Conservation (phyloP, 345 rosid species). For the Pugionium cornutum region DNA sequence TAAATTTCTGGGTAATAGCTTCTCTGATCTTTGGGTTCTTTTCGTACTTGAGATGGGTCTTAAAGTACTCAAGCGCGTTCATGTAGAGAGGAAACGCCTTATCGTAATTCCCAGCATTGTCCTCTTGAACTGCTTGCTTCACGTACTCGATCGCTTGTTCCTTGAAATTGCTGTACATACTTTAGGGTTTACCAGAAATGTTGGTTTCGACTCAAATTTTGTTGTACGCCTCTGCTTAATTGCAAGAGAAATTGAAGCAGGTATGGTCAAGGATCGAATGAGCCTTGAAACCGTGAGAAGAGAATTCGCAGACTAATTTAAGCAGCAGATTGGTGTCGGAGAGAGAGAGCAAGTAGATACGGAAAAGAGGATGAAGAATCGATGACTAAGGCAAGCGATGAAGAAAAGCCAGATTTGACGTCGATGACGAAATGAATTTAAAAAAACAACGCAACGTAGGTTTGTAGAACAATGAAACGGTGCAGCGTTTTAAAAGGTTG, state of each 20-base stretch:
- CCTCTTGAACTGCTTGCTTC: slow-evolving; percentile 86
- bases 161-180: slow-evolving; percentile 94
- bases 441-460: slow-evolving; percentile 22
- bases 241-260: background rate
- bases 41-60: slow-evolving; percentile 93
- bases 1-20: slow-evolving; percentile 77
- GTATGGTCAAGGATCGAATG: slow-evolving; percentile 4
- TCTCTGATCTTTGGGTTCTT: slow-evolving; percentile 88
- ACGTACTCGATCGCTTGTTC: slow-evolving; percentile 96
- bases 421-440: slow-evolving; percentile 24
- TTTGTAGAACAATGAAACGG: background rate
- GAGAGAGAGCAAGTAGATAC: slow-evolving; percentile 1
- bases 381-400: slow-evolving; percentile 3
- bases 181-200: slow-evolving; percentile 31
- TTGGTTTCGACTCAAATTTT: slow-evolving; percentile 4
- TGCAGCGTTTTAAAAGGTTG: background rate
- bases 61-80: slow-evolving; percentile 96
- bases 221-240: background rate
- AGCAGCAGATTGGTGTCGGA: slow-evolving; percentile 18
- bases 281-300: background rate
- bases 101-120: slow-evolving; percentile 84
- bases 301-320: background rate
- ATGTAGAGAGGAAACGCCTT: slow-evolving; percentile 87
- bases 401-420: slow-evolving; percentile 35
- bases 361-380: slow-evolving; percentile 3